Evolutionary conservation across 2,329 filamentous ascomycete genomes (phyloP).

Genomic region (Pseudogymnoascus sp.): DNA sequence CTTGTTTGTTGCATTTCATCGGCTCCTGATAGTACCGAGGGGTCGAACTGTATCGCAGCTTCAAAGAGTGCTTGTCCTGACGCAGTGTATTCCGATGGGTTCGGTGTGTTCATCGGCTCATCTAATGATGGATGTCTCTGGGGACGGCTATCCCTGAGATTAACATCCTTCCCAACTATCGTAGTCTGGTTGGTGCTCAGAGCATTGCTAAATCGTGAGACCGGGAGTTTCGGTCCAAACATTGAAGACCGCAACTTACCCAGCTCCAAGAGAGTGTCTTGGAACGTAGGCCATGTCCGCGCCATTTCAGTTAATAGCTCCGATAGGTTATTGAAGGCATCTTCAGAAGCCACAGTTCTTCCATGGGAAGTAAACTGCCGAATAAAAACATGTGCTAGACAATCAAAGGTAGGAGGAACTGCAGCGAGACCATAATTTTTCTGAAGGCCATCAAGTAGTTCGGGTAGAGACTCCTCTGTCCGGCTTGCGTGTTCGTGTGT

Average conservation of each 20-base stretch:
- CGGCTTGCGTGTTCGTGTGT: neutral
- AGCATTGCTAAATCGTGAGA: neutral
- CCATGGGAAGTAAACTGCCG: conserved; percentile 2
- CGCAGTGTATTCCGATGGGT: neutral
- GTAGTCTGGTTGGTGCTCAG: neutral
- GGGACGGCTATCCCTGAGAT: neutral
- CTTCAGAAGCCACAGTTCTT: neutral
- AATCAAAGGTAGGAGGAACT: conserved; percentile 6
- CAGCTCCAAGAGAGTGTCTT: conserved; percentile 1
- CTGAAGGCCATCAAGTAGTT: neutral
- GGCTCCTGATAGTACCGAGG: neutral
- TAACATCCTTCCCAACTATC: neutral
- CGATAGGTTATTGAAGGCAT: neutral
- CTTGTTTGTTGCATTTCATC: neutral
- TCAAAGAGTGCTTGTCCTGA: neutral
- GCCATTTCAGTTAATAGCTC: neutral
- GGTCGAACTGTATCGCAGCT: conserved; percentile 3
- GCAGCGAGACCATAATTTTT: neutral
- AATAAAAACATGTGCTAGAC: neutral
- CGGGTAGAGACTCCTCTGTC: neutral
- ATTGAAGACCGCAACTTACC: conserved; percentile 2
- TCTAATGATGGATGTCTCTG: neutral
- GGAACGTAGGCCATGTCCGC: conserved; percentile 2
- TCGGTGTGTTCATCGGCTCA: neutral
- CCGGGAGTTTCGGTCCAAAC: neutral